Evolutionary conservation across 768 basidiomycete species (phyloP).

Genomic region (Leccinum boreale): DNA sequence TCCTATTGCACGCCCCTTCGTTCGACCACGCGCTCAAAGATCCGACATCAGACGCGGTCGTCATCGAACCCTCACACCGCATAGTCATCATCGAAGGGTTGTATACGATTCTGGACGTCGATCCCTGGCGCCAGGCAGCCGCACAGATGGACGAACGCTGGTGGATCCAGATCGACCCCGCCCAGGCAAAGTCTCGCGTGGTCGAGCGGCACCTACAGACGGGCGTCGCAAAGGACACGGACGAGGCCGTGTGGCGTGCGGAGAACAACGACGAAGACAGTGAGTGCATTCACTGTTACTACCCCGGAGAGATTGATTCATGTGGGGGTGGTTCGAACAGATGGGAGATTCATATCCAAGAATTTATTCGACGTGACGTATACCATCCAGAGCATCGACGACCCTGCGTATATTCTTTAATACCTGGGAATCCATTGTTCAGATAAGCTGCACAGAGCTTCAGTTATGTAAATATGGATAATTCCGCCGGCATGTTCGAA

Average conservation of each 20-base stretch:
- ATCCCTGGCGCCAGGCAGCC: constrained; percentile 70
- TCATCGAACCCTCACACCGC: constrained; percentile 61
- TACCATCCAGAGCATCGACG: constrained; percentile 41
- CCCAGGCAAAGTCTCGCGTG: constrained; percentile 56
- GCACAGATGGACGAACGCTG: constrained; percentile 73
- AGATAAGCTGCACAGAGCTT: neutral
- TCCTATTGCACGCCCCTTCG: constrained; percentile 48
- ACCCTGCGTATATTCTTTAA: constrained; percentile 25
- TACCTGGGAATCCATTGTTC: neutral
- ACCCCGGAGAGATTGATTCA: neutral
- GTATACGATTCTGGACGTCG: constrained; percentile 74
- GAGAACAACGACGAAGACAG: constrained; percentile 77
- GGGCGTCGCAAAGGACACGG: constrained; percentile 63
- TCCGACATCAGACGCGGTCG: constrained; percentile 54
- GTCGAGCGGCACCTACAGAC: constrained; percentile 74
- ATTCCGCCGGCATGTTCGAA: neutral
- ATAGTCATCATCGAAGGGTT: constrained; percentile 87
- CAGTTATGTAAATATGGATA: neutral
- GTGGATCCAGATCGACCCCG: constrained; percentile 59
- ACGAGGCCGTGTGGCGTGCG: constrained; percentile 66
- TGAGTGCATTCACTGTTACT: constrained; percentile 28
- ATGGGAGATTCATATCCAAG: constrained; percentile 41
- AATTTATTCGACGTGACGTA: constrained; percentile 40
- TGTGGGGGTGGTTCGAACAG: constrained; percentile 21
- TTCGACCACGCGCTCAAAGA: constrained; percentile 91